Base-by-base conservation (phyloP, 176 grass and related monocot genomes). In the Zoysia pacifica region DNA sequence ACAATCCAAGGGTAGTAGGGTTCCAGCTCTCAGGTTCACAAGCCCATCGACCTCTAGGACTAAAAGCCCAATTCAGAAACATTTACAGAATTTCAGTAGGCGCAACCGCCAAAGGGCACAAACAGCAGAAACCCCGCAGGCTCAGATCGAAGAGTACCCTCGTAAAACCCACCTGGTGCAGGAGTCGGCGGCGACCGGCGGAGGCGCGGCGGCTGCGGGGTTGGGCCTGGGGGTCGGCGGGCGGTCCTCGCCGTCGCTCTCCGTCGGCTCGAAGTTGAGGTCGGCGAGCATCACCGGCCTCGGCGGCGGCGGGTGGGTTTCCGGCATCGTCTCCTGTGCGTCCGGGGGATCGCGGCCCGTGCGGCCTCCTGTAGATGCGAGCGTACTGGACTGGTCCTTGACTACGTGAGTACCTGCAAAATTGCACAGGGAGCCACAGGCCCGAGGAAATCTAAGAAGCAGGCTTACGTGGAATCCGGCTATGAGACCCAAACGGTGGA, bases 201-300 rank as follows among this genome's bases (percentile, higher is more conserved):
- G 82, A 38, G 56, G 63, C 13, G 71, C 58, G 66, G 81, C 67
- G 62, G 56, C 41, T 38, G 46, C 52, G 62, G 86, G 61, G 55
- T 9, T 53, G 67, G 69, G 75, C 11, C 14, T 65, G 73, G 90
- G 85, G 79, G 85, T 82, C 11, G 86, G 93, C 15, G 82, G 76
- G 54, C 36, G 72, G 47, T 97, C 93, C 79, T 97, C 93, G 55
- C 87, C 93, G 28, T 97, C 93, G 87, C 90, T 97, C 83, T 97
- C 93, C 54, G 85, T 83, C 11, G 93, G 90, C 46, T 97, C 87
- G 76, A 88, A 51, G 79, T 97, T 97, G 82, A 97, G 87, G 82
- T 97, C 93, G 66, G 90, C 93, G 39, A 97, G 86, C 70, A 93
- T 90, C 48, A 85, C 80, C 42, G 79, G 76, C 77, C 91, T 86